A percentile compares a stretch with the other conserved stretches of the same genome.
Conservation (phyloP, 2,329 filamentous ascomycete genomes). For the Sporothrix brasiliensis region DNA sequence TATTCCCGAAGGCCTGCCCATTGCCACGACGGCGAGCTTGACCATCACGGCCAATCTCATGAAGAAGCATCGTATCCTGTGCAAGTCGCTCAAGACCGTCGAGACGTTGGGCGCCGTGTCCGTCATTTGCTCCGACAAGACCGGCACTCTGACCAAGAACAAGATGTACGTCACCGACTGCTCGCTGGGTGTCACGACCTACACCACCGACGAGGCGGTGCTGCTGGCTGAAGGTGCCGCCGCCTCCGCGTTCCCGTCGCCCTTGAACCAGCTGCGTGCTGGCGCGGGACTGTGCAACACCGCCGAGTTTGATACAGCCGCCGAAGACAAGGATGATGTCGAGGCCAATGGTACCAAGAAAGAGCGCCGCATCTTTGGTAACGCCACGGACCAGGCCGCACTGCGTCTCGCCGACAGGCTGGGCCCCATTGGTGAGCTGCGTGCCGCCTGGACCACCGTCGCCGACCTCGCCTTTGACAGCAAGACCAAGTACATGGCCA, state of each 20-base stretch:
- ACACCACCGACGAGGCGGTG: conserved; percentile 55
- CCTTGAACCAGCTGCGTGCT: conserved; percentile 61
- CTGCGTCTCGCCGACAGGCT: conserved; percentile 70
- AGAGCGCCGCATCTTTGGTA: conserved; percentile 67
- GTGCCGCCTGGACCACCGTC: conserved; percentile 64
- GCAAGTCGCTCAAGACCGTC: conserved; percentile 77
- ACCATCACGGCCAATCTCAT: conserved; percentile 77
- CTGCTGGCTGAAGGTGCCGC: background rate
- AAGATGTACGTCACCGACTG: conserved; percentile 74
- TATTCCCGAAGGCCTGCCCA: conserved; percentile 73
- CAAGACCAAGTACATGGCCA: conserved; percentile 82
- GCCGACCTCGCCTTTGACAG: conserved; percentile 77
- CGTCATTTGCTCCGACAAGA: conserved; percentile 77
- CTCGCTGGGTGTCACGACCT: conserved; percentile 58
- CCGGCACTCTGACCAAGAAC: conserved; percentile 70
- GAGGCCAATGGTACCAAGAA: conserved; percentile 49
- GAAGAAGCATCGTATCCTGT: conserved; percentile 74
- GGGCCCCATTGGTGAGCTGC: conserved; percentile 60
- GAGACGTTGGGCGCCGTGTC: conserved; percentile 74
- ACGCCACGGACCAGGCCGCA: conserved; percentile 76
- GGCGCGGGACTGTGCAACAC: conserved; percentile 72
- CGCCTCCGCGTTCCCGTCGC: conserved; percentile 37
- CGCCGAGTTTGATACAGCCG: conserved; percentile 67
- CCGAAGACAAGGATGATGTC: conserved; percentile 50
- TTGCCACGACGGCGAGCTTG: conserved; percentile 68